Conservation (phyloP, 2,329 filamentous ascomycete genomes). For the Domatiomyces globalis region DNA sequence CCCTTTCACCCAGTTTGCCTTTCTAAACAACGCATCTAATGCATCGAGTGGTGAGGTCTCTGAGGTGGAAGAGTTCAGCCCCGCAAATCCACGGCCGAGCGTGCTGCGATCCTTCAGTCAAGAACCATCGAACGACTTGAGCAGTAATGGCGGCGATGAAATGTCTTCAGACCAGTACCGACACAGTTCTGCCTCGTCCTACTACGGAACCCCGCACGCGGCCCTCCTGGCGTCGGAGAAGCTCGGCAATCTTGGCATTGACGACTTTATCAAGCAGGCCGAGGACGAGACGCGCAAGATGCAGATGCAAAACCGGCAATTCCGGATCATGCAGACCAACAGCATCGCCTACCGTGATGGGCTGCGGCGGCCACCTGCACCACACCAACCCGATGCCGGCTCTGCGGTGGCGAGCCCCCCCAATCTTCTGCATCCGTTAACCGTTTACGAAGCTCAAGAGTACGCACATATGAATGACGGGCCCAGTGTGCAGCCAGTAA, state of each 20-base stretch:
- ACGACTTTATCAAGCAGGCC: slow-evolving; percentile 28
- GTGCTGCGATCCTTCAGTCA: slow-evolving; percentile 18
- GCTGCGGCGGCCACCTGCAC: neutral
- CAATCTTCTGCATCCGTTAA: slow-evolving; percentile 9
- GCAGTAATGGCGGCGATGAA: slow-evolving; percentile 26
- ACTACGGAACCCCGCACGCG: slow-evolving; percentile 28
- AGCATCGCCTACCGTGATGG: neutral
- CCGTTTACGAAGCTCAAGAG: slow-evolving; percentile 15
- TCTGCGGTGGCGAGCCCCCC: neutral
- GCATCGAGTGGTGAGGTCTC: slow-evolving; percentile 38
- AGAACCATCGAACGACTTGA: slow-evolving; percentile 22
- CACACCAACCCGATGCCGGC: neutral
- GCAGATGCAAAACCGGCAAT: slow-evolving; percentile 12
- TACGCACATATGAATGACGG: slow-evolving; percentile 14
- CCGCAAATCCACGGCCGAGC: slow-evolving; percentile 21
- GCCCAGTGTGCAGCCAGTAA: neutral
- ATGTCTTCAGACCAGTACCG: slow-evolving; percentile 29
- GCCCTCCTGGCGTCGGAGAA: slow-evolving; percentile 29
- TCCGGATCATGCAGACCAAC: slow-evolving; percentile 3
- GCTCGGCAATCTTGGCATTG: slow-evolving; percentile 29
- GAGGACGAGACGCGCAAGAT: slow-evolving; percentile 15
- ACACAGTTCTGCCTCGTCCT: slow-evolving; percentile 30
- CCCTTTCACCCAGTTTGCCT: slow-evolving; percentile 2
- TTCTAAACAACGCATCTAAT: slow-evolving; percentile 22
- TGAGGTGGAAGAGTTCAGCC: slow-evolving; percentile 29